Evolutionary conservation across 2,329 filamentous ascomycete genomes (phyloP), one percentile per base, ranked within the genome.

Genomic region (Diplodia mutila): DNA sequence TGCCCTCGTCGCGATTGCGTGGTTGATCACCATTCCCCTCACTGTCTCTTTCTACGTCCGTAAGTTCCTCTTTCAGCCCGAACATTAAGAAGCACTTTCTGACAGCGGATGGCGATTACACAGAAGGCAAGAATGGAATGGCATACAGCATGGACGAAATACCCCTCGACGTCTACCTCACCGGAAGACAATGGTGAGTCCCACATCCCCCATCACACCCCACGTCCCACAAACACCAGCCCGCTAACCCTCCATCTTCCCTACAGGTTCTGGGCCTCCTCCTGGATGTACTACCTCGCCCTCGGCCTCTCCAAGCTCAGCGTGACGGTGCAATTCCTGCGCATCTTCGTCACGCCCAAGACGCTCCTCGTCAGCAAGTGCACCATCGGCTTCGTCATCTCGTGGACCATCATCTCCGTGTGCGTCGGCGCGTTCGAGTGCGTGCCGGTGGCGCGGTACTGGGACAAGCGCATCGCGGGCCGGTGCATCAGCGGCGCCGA

Each of bases 361-460:
- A 71, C 71, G 23, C 66, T 64, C 49, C 53, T 69, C 18, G 68
- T 71, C 12, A 72, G 70, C 25, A 49, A 69, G 23, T 23, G 69
- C 14, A 55, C 71, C 1, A 48, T 51, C 21, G 68, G 23, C 5
- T 57, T 67, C 42, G 65, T 69, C 9, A 57, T 67, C 14, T 32
- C 65, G 1, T 73, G 70, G 70, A 48, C 71, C 14, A 63, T 70
- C 18, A 21, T 34, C 34, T 37, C 72, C 69, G 75, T 75, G 0
- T 75, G 79, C 32, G 67, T 79, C 37, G 73, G 73, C 1, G 74
- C 75, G 1, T 75, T 80, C 32, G 75, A 76, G 53, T 80, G 78
- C 51, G 46, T 76, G 4, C 79, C 79, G 0, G 68, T 79, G 0
- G 72, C 75, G 25, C 74, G 72, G 2, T 75, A 77, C 32, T 80